Conservation (phyloP, 352 stramenopile species). For the Globisporangium rhizosaccharum region DNA sequence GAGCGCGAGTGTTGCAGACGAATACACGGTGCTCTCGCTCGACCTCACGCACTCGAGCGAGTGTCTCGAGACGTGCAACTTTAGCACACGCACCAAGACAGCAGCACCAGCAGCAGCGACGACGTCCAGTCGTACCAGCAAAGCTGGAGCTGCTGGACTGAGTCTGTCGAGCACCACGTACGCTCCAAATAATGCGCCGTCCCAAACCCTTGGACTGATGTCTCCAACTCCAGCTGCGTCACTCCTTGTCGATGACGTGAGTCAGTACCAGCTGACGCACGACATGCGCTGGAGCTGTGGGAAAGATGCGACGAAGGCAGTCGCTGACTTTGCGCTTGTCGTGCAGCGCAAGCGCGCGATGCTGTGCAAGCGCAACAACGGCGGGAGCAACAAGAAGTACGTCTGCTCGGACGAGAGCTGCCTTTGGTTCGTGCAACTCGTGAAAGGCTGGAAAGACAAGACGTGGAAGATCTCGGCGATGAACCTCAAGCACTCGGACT, state of each 20-base stretch:
- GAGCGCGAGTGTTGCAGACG: conserved; percentile 26
- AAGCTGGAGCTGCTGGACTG: neutral
- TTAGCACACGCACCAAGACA: conserved; percentile 31
- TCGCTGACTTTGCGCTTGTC: conserved; percentile 71
- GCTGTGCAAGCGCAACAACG: conserved; percentile 78
- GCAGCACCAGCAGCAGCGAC: neutral
- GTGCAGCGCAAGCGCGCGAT: conserved; percentile 76
- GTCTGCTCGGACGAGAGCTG: conserved; percentile 73
- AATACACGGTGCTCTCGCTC: conserved; percentile 52
- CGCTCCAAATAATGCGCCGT: no score
- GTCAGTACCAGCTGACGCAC: conserved; percentile 66
- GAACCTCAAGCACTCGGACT: conserved; percentile 75
- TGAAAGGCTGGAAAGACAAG: conserved; percentile 78
- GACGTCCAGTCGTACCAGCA: conserved; percentile 5
- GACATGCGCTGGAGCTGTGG: conserved; percentile 79
- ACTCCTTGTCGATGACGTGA: conserved; percentile 51
- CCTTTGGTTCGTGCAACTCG: conserved; percentile 72
- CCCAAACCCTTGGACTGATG: no score
- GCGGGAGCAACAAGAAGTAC: conserved; percentile 84
- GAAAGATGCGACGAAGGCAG: conserved; percentile 73
- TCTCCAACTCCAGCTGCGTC: conserved; percentile 18
- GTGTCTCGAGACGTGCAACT: conserved; percentile 74
- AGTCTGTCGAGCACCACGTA: no score
- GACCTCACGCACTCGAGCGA: conserved; percentile 62
- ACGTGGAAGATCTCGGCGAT: conserved; percentile 86